phyloP scores from a whole-genome alignment of 176 grass and related monocot genomes.

The Zoysia japonica region DNA sequence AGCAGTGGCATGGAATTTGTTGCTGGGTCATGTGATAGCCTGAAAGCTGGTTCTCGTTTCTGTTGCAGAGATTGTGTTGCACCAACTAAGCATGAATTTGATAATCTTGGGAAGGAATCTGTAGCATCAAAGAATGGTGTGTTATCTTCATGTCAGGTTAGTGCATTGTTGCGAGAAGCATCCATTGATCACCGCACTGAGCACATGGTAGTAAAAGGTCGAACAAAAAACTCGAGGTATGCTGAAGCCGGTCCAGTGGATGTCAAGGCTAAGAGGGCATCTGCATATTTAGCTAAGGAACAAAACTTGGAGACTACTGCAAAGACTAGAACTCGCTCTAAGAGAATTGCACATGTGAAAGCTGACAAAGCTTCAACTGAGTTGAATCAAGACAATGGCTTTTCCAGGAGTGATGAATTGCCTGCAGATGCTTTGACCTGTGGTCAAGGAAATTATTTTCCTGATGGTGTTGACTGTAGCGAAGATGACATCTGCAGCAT shows the following conservation, averaged over 20 bases:
- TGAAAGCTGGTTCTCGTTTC: slow-evolving; percentile 10
- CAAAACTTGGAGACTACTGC: slow-evolving; percentile 23
- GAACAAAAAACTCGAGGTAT: slow-evolving; percentile 10
- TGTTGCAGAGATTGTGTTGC: slow-evolving; percentile 13
- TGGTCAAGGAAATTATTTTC: slow-evolving; percentile 15
- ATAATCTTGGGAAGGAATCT: slow-evolving; percentile 9
- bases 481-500: slow-evolving; percentile 40
- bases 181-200: not conserved
- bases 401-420: slow-evolving; percentile 16
- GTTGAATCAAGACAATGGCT: slow-evolving; percentile 21
- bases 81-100: slow-evolving; percentile 17
- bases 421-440: slow-evolving; percentile 14
- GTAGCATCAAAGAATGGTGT: slow-evolving; percentile 21
- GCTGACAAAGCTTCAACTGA: slow-evolving; percentile 36
- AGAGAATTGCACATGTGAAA: slow-evolving; percentile 15
- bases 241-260: slow-evolving; percentile 32
- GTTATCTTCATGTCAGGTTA: slow-evolving; percentile 44
- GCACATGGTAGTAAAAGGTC: slow-evolving; percentile 14
- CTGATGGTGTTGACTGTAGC: slow-evolving; percentile 22
- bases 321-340: slow-evolving; percentile 46
- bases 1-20: slow-evolving; percentile 27
- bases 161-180: slow-evolving; percentile 37
- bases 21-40: slow-evolving; percentile 17
- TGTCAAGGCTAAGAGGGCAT: slow-evolving; percentile 42
- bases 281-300: slow-evolving; percentile 38